Conservation (phyloP, 2,329 filamentous ascomycete genomes). For the Sporothrix pallida region DNA sequence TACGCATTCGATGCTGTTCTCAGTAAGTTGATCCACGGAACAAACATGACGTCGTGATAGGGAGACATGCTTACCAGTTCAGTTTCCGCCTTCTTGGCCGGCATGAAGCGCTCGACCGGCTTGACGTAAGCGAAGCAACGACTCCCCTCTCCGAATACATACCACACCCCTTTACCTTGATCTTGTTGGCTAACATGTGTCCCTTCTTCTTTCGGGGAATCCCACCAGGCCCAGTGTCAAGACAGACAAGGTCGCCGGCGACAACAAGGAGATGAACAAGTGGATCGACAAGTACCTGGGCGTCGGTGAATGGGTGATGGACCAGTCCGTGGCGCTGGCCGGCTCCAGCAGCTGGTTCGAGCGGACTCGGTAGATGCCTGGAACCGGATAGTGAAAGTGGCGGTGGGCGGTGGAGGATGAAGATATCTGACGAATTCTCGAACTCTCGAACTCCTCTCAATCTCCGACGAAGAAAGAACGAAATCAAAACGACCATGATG, state of each 20-base stretch:
- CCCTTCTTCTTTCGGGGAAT: constrained; percentile 46
- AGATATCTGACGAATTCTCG: too few relatives aligned
- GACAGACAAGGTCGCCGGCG: constrained; percentile 77
- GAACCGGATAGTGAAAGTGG: background rate
- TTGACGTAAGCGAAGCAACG: constrained; percentile 77
- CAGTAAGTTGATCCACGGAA: constrained; percentile 59
- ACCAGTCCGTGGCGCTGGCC: constrained; percentile 91
- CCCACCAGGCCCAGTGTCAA: constrained; percentile 76
- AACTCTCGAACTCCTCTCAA: background rate
- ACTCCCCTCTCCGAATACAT: background rate
- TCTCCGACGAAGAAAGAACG: constrained; percentile 11
- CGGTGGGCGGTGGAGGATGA: background rate
- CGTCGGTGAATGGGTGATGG: constrained; percentile 97
- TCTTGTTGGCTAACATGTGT: constrained; percentile 51
- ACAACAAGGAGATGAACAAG: constrained; percentile 80
- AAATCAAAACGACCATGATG: constrained; percentile 29
- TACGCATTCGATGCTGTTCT: constrained; percentile 96
- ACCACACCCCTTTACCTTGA: background rate
- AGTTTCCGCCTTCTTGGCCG: constrained; percentile 96
- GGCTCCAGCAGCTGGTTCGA: constrained; percentile 90
- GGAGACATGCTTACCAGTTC: background rate
- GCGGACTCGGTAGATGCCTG: constrained; percentile 70
- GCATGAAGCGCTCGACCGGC: constrained; percentile 96
- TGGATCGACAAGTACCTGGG: constrained; percentile 95
- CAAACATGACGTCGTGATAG: background rate